Conservation (phyloP, 164 flowering plant species). For the Warburgia ugandensis region DNA sequence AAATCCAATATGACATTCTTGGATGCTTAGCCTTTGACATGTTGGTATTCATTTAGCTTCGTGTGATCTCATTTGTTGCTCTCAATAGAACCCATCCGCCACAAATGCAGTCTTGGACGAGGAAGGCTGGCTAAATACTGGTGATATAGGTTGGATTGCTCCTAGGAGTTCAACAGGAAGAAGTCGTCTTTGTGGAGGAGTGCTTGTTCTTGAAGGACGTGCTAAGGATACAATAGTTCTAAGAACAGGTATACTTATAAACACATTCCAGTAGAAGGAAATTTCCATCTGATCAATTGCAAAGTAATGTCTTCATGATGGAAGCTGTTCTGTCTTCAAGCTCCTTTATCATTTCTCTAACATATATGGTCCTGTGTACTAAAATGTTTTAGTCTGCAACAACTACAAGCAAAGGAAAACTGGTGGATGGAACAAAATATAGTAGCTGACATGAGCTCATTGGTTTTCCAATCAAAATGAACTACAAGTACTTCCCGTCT, state of each 20-base stretch:
- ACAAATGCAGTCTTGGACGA: constrained; percentile 60
- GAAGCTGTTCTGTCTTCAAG: too few relatives aligned
- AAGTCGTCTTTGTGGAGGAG: constrained; percentile 72
- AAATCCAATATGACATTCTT: too few relatives aligned
- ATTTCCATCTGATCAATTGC: background rate
- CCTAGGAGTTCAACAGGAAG: constrained; percentile 71
- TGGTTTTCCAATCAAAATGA: too few relatives aligned
- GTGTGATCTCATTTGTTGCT: constrained; percentile 7
- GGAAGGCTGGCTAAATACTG: constrained; percentile 81
- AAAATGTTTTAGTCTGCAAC: too few relatives aligned
- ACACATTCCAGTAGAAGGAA: background rate
- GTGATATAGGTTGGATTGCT: constrained; percentile 93
- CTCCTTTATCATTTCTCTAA: too few relatives aligned
- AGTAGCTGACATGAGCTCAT: too few relatives aligned
- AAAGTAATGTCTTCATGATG: background rate
- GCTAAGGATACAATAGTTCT: constrained; percentile 98
- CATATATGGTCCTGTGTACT: too few relatives aligned
- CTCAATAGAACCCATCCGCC: constrained; percentile 57
- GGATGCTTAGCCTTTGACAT: too few relatives aligned
- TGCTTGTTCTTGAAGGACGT: constrained; percentile 90
- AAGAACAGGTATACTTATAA: constrained; percentile 47
- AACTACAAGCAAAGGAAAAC: too few relatives aligned
- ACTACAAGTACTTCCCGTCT: too few relatives aligned
- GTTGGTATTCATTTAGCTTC: too few relatives aligned
- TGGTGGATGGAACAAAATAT: too few relatives aligned